Base-by-base conservation (phyloP, 345 rosid genomes). In the Citrus hindsii region DNA sequence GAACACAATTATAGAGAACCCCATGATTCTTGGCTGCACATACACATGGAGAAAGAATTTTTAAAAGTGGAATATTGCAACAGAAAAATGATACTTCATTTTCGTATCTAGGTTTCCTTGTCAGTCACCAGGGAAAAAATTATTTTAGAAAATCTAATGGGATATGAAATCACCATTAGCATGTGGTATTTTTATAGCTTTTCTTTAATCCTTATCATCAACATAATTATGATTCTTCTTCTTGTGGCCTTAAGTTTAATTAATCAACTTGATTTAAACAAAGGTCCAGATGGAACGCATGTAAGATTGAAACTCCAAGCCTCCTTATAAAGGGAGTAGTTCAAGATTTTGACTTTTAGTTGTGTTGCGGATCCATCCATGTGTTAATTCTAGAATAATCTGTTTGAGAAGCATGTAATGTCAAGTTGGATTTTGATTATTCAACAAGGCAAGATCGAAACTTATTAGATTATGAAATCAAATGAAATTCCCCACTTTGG, bases 21-120 rank as follows among this genome's bases (percentile, higher is more conserved):
- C 70, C 68, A 80, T 79, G 82, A 82, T 84, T 84, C 83, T 78
- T 82, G 87, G 83, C 79, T 82, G 81, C 79, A 79, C 83, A 78
- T 66, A 70, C 76, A 80, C 82, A 76, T 77, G 67, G 38, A 12
- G 72, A 64, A 40, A 55, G 66, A 64, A 70, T 79, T 77, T 79
- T 27, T 0, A 68, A 64, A 77, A 64, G 71, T 53, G 35, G 71
- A 71, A 71, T 76, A 78, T 76, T n/a, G 55, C 51, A 79, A 66
- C 58, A 80, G 6, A 69, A 78, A 83, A 85, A 85, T 80, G 84
- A 85, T 81, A 83, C 88, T 82, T 81, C 46, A 72, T 67, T 80
- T 78, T 25, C 67, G 67, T 51, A 59, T 79, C 59, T 83, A 46
- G 78, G 51, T 67, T 79, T 80, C 58, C 79, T 75, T 48, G 79